A percentile compares a stretch with the other conserved stretches of the same genome.
Evolutionary conservation across 345 rosid species (phyloP).

Genomic region (Cardamine resedifolia): DNA sequence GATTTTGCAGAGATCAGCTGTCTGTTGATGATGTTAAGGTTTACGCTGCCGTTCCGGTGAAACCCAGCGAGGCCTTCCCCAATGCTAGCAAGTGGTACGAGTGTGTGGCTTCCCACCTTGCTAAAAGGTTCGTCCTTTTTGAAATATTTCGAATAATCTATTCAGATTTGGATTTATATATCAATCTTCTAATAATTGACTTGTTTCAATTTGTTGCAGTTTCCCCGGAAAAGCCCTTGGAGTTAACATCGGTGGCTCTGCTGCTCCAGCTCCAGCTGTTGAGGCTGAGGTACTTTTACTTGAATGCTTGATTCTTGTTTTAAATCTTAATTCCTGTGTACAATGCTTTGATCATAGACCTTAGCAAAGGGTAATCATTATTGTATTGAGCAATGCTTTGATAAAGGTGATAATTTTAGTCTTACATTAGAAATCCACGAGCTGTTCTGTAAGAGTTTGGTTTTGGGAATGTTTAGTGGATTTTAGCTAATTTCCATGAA

Average conservation of each 20-base stretch:
- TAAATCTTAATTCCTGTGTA: background rate
- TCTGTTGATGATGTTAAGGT: constrained; percentile 81
- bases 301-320: background rate
- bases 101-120: constrained; percentile 59
- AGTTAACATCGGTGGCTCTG: constrained; percentile 60
- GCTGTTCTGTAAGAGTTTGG: background rate
- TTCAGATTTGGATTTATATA: background rate
- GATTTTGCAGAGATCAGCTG: constrained; percentile 43
- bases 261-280: constrained; percentile 46
- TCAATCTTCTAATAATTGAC: background rate
- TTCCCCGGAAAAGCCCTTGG: constrained; percentile 89
- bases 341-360: background rate
- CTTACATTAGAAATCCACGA: background rate
- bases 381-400: background rate
- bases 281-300: constrained; percentile 28
- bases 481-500: background rate
- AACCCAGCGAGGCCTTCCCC: constrained; percentile 64
- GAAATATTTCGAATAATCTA: background rate
- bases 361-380: background rate
- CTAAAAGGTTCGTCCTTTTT: constrained; percentile 52
- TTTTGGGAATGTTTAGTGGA: background rate
- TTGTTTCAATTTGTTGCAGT: constrained; percentile 40
- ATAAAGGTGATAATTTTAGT: background rate
- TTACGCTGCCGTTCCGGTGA: constrained; percentile 62
- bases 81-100: constrained; percentile 83